Evolutionary conservation across 495 filamentous ascomycete genomes (phyloP), one percentile per base, ranked within the genome.

Genomic region (Penicillium herquei): DNA sequence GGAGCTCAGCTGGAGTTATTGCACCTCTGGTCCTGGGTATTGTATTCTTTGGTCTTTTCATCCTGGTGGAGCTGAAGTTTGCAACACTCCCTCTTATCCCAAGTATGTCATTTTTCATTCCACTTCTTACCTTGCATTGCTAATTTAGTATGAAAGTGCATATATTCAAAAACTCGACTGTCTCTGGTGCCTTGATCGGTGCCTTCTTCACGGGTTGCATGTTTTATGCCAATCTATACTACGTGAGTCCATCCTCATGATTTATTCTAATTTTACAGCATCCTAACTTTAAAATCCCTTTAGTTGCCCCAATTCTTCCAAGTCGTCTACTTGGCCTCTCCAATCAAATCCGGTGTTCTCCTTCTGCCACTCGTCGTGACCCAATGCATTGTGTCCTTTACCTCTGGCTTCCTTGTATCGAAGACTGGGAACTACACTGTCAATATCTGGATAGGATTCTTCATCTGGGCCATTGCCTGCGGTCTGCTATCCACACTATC

Each of bases 281-380:
- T 26, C 21, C 37, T 32, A n/a, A 39, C 35, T 6, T 39, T 39
- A 2, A 16, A 34, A 10, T 8, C 26, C 0, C 6, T 37, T 7
- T 17, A 52, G 50, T 37, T 68, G 10, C 62, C 67, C 10, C 54
- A 68, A 39, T 71, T 57, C 50, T 71, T 69, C 44, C 66, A 69
- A 57, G 62, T 55, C 14, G 57, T 69, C 44, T 75, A 78, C 21
- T 74, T 67, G 11, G 69, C 65, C 39, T 61, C 62, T 1, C 78
- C 83, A 0, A 80, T 78, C 8, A 63, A 74, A 3, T 62, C 81
- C 0, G 81, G 81, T 9, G 69, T 86, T 1, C 72, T 76, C 0
- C 52, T 84, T 1, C 75, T 86, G 40, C 83, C 84, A 0, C 67
- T 78, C 37, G 79, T 79, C 1, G 71, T 77, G 26, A 66, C 75